Percentiles rank a stretch among this genome's conserved stretches.
These are phyloP conservation scores for Ambrosia artemisiifolia DNA, from an alignment of 129 eudicot species.

Conservation along the genomic window DNA sequence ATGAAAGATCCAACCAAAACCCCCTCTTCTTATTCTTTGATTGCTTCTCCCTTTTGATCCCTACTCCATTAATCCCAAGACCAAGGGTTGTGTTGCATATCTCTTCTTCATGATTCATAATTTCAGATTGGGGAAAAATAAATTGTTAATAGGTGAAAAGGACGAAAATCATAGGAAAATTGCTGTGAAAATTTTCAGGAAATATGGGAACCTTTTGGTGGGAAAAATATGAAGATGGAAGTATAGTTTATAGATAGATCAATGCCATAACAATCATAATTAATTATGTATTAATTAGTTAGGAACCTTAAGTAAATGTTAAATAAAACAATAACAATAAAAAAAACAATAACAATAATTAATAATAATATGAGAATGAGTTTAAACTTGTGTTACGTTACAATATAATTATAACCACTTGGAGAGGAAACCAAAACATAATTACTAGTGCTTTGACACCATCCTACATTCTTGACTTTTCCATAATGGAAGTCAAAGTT, in stretches of 20 bases:
- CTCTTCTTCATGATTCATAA: slow-evolving; percentile 37
- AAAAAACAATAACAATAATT: slow-evolving; percentile 20
- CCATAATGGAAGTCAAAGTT: slow-evolving; percentile 34
- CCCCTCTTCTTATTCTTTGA: slow-evolving; percentile 28
- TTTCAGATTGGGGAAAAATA: neutral
- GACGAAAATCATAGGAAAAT: neutral
- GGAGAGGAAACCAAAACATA: slow-evolving; percentile 32
- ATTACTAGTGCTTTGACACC: slow-evolving; percentile 30
- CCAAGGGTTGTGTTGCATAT: slow-evolving; percentile 47
- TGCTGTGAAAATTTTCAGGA: neutral
- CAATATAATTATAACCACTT: slow-evolving; percentile 33
- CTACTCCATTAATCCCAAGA: slow-evolving; percentile 27
- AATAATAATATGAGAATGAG: slow-evolving; percentile 29
- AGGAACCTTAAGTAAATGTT: slow-evolving; percentile 23
- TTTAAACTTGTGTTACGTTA: slow-evolving; percentile 40
- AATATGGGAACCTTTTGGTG: slow-evolving; percentile 27
- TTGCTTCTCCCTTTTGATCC: slow-evolving; percentile 26
- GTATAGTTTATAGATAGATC: slow-evolving; percentile 26
- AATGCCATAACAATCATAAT: slow-evolving; percentile 24
- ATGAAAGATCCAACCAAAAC: slow-evolving; percentile 50
- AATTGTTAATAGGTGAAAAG: neutral
- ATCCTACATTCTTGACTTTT: slow-evolving; percentile 30
- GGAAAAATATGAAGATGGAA: neutral
- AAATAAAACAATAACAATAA: slow-evolving; percentile 33
- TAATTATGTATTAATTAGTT: slow-evolving; percentile 46